Percentiles rank a stretch among this genome's conserved stretches.
Evolutionary conservation across 768 basidiomycete genomes (phyloP).

Genomic region (Pisolithus tinctorius): DNA sequence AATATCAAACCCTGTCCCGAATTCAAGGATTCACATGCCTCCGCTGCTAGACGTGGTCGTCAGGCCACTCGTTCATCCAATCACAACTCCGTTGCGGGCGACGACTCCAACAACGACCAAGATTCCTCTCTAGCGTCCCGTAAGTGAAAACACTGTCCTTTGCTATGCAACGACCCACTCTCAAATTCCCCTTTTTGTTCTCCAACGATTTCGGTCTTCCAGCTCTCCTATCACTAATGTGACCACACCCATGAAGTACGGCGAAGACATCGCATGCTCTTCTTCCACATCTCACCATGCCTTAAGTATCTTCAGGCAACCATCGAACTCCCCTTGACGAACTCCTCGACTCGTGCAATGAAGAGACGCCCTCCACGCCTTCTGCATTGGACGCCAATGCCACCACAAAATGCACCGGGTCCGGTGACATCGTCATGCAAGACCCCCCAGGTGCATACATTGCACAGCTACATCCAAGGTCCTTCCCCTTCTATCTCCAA

Average conservation of each 20-base stretch:
- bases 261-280: slow-evolving; percentile 54
- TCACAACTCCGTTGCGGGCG: slow-evolving; percentile 22
- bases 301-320: slow-evolving; percentile 65
- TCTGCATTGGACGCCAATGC: slow-evolving; percentile 1
- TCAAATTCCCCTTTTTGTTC: slow-evolving; percentile 72
- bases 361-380: slow-evolving; percentile 10
- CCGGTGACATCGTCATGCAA: slow-evolving; percentile 24
- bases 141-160: slow-evolving; percentile 17
- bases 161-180: slow-evolving; percentile 28
- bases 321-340: slow-evolving; percentile 84
- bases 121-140: slow-evolving; percentile 8
- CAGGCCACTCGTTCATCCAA: slow-evolving; percentile 29
- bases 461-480: slow-evolving; percentile 30
- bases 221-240: slow-evolving; percentile 61
- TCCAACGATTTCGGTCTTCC: slow-evolving; percentile 71
- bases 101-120: slow-evolving; percentile 11
- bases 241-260: slow-evolving; percentile 66
- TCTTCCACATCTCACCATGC: slow-evolving; percentile 34
- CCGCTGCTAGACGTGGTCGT: slow-evolving; percentile 30
- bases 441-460: slow-evolving; percentile 12
- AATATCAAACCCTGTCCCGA: slow-evolving; percentile 60
- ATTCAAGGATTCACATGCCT: slow-evolving; percentile 41
- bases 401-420: neutral
- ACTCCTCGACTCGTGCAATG: slow-evolving; percentile 37
- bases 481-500: slow-evolving; percentile 12